Conservation (phyloP, 495 filamentous ascomycete genomes). For the Parachaetomium inaequale region DNA sequence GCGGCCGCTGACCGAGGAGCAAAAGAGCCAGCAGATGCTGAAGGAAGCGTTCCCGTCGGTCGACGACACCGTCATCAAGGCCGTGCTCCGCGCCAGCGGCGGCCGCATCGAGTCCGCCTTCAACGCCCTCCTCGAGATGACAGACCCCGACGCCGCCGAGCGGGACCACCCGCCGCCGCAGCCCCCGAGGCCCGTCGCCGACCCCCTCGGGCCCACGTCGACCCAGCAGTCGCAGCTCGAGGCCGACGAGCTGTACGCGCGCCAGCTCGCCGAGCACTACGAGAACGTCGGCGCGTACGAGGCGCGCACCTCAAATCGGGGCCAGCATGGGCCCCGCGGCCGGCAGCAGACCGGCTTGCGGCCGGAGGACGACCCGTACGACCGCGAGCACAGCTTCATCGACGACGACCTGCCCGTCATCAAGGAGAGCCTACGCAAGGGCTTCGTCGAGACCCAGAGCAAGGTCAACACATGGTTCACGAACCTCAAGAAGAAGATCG, state of each 20-base stretch:
- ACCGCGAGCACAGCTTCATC: conserved; percentile 74
- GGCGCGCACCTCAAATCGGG: conserved; percentile 45
- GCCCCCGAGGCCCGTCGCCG: conserved; percentile 61
- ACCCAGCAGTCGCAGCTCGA: conserved; percentile 76
- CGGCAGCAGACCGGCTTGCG: conserved; percentile 46
- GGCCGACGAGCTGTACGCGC: conserved; percentile 88
- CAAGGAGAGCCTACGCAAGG: conserved; percentile 87
- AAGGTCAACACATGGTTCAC: conserved; percentile 92
- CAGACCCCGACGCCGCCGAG: conserved; percentile 79
- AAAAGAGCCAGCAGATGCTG: conserved; percentile 82
- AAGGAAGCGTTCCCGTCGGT: conserved; percentile 91
- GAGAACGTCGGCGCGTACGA: conserved; percentile 57
- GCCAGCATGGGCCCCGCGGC: conserved; percentile 22
- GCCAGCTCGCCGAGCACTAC: conserved; percentile 89
- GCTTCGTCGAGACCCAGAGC: conserved; percentile 88
- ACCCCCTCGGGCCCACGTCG: conserved; percentile 42
- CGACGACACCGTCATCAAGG: conserved; percentile 77
- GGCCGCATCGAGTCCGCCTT: conserved; percentile 91
- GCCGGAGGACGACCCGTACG: conserved; percentile 53
- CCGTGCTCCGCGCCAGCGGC: conserved; percentile 79
- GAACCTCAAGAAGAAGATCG: conserved; percentile 83
- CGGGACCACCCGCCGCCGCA: conserved; percentile 60
- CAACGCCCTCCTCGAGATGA: conserved; percentile 93
- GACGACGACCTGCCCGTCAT: conserved; percentile 96
- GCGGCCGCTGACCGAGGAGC: conserved; percentile 71